A percentile compares a stretch with the other conserved stretches of the same genome.
Conservation (phyloP, 305 asterid species). For the Fraxinus floribunda region DNA sequence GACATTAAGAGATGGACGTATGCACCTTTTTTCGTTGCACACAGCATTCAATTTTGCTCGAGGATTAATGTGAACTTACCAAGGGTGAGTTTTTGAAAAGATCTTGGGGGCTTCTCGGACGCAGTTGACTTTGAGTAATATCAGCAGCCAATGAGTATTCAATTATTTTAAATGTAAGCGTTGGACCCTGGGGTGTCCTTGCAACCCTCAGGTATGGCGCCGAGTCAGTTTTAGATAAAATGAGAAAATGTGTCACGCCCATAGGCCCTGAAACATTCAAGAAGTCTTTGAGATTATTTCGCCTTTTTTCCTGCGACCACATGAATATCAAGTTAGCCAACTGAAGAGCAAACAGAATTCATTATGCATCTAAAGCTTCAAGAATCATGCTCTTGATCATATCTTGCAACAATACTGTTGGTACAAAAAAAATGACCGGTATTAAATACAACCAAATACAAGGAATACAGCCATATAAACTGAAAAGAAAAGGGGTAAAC, state of each 20-base stretch:
- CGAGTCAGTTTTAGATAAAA: conserved; percentile 66
- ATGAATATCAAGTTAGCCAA: neutral
- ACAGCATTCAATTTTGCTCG: neutral
- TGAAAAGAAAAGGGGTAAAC: neutral
- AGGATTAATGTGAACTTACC: conserved; percentile 42
- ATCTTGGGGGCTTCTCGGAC: conserved; percentile 75
- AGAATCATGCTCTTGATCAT: neutral
- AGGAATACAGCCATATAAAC: neutral
- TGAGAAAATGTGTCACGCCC: conserved; percentile 92
- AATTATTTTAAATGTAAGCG: conserved; percentile 75
- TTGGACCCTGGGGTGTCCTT: conserved; percentile 87
- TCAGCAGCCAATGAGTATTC: conserved; percentile 75
- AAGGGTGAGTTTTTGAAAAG: conserved; percentile 75
- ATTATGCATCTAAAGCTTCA: neutral
- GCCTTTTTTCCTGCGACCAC: conserved; percentile 65
- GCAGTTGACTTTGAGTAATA: conserved; percentile 68
- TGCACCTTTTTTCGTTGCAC: neutral
- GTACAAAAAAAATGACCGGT: neutral
- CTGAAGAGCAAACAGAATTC: neutral
- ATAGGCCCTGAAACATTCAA: conserved; percentile 79
- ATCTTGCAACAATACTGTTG: neutral
- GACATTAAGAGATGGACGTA: neutral
- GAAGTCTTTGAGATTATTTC: conserved; percentile 78
- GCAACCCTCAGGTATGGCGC: conserved; percentile 82
- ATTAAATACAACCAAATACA: neutral